phyloP scores from a whole-genome alignment of 257 asterid species.

The Capsicum chinense region DNA sequence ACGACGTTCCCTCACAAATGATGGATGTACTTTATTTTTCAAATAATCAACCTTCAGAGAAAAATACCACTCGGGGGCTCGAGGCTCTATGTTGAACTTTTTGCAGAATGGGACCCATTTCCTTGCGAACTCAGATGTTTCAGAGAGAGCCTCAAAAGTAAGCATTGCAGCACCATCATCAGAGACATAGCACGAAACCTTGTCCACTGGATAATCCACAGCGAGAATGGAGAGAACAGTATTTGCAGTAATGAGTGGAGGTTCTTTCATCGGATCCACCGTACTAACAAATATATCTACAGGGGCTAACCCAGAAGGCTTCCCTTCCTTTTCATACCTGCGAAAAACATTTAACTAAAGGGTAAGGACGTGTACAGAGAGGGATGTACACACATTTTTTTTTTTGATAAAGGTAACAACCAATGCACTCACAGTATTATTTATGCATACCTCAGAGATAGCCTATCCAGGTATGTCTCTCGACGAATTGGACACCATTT shows the following conservation, averaged over 20 bases:
- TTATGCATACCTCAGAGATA: conserved; percentile 67
- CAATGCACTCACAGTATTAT: neutral
- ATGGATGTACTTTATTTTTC: conserved; percentile 84
- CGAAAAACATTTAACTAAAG: conserved; percentile 31
- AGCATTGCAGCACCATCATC: conserved; percentile 99
- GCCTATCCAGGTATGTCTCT: conserved; percentile 89
- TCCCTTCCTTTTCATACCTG: conserved; percentile 97
- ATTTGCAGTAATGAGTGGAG: conserved; percentile 96
- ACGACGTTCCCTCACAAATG: conserved; percentile 95
- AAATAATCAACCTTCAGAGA: conserved; percentile 83
- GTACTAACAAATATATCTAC: conserved; percentile 92
- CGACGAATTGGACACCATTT: conserved; percentile 91
- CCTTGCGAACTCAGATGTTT: conserved; percentile 93
- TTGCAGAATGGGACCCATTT: conserved; percentile 99
- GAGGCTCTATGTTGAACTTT: conserved; percentile 82
- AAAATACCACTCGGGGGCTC: conserved; percentile 97
- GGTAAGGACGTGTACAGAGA: conserved; percentile 29
- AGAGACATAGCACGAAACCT: conserved; percentile 91
- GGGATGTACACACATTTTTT: neutral
- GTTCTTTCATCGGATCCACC: conserved; percentile 95
- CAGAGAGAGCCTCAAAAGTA: conserved; percentile 95
- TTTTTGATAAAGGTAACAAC: neutral
- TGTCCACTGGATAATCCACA: conserved; percentile 89
- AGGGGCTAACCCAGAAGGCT: conserved; percentile 84
- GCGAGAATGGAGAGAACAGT: conserved; percentile 97